A percentile compares a stretch with the other conserved stretches of the same genome.
Conservation (phyloP, 441 rosid species). For the Adansonia madagascariensis region DNA sequence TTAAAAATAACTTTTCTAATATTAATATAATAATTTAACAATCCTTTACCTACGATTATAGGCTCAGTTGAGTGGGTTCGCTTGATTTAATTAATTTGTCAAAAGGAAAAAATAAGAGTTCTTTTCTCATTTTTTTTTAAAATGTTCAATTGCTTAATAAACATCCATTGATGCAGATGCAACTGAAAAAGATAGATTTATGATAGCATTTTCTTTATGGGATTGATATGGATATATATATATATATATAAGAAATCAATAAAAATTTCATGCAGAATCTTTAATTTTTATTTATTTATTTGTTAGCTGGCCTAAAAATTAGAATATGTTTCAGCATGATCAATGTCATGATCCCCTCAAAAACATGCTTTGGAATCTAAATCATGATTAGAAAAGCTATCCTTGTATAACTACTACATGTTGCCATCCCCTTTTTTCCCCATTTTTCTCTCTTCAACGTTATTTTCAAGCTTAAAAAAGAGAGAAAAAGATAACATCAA, state of each 20-base stretch:
- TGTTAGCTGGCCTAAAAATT: background rate
- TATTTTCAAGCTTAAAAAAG: background rate
- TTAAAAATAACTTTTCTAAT: too few species aligned
- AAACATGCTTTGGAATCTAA: slow-evolving; percentile 14
- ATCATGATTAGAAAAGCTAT: background rate
- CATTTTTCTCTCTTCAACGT: background rate
- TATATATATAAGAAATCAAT: background rate
- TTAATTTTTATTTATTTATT: background rate
- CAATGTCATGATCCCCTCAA: slow-evolving; percentile 10
- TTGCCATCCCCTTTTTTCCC: background rate
- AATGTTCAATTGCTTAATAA: background rate
- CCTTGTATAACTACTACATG: too few species aligned
- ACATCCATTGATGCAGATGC: slow-evolving; percentile 15
- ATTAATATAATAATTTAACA: too few species aligned
- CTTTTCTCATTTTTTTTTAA: background rate
- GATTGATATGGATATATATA: background rate
- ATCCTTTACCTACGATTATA: too few species aligned
- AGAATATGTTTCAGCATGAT: background rate
- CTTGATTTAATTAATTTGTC: background rate
- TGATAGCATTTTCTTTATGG: background rate
- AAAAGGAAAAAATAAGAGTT: background rate
- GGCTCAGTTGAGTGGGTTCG: too few species aligned
- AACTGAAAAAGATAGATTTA: background rate
- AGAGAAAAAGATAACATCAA: background rate
- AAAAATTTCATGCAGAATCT: slow-evolving; percentile 9